These are phyloP conservation scores for Pichia sp. DNA, from an alignment of 1,139 yeast genomes.

Conservation along the genomic window DNA sequence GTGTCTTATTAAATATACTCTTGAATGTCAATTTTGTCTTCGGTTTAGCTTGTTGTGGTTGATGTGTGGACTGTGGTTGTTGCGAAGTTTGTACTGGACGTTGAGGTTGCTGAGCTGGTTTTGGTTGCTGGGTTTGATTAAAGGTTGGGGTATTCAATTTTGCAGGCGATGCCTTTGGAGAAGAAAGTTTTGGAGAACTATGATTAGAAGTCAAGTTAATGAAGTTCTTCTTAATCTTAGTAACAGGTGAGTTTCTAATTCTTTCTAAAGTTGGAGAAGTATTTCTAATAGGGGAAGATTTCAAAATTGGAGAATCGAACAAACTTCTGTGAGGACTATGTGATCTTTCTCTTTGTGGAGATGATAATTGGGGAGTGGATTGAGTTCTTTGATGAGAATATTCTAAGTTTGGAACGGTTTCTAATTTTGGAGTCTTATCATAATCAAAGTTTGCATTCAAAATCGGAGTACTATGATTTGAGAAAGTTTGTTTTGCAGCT, in stretches of 20 bases:
- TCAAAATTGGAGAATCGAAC: constrained; percentile 13
- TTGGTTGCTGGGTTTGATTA: no score
- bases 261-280: constrained; percentile 20
- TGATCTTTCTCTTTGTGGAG: neutral
- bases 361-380: constrained; percentile 5
- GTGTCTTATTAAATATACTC: constrained; percentile 23
- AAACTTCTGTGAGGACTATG: constrained; percentile 4
- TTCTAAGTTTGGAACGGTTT: constrained; percentile 2
- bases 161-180: neutral
- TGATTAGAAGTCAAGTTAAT: constrained; percentile 8
- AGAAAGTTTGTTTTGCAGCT: constrained; percentile 4
- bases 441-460: neutral
- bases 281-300: constrained; percentile 15
- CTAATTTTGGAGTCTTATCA: constrained; percentile 9
- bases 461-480: constrained; percentile 6
- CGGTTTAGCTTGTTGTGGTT: neutral
- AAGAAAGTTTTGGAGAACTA: neutral
- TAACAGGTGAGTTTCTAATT: constrained; percentile 8
- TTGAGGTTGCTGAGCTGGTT: neutral
- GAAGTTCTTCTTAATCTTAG: constrained; percentile 5
- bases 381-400: neutral
- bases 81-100: no score
- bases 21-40: constrained; percentile 28
- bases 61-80: no score
- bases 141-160: neutral